Percentiles rank a stretch among this genome's conserved stretches.
Conservation (phyloP, 345 rosid species). For the Sapria himalayana region DNA sequence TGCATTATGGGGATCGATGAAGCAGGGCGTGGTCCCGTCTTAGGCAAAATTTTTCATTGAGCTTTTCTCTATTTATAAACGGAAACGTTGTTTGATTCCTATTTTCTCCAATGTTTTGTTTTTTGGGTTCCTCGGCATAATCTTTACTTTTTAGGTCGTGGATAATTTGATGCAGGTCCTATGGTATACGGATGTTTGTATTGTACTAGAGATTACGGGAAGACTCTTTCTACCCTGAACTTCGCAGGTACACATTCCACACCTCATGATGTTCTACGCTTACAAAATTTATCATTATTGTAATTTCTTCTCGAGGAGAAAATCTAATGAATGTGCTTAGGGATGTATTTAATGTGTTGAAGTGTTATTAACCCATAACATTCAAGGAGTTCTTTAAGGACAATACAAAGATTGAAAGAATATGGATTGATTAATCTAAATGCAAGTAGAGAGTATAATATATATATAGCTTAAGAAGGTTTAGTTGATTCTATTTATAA, state of each 20-base stretch:
- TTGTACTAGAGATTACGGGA: conserved; percentile 57
- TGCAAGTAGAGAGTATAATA: too few species aligned
- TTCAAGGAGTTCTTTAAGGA: too few species aligned
- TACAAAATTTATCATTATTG: too few species aligned
- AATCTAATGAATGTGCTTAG: too few species aligned
- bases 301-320: too few species aligned
- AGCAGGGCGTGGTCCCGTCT: conserved; percentile 92
- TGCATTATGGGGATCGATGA: conserved; percentile 94
- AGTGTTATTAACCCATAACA: too few species aligned
- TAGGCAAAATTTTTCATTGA: conserved; percentile 18
- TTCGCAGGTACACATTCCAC: conserved; percentile 55
- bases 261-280: too few species aligned
- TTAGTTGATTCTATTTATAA: too few species aligned
- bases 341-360: too few species aligned
- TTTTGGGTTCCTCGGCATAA: not conserved
- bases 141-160: not conserved
- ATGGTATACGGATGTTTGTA: conserved; percentile 95
- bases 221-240: conserved; percentile 51
- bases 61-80: not conserved
- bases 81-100: not conserved
- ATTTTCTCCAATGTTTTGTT: not conserved
- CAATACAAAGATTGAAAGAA: too few species aligned
- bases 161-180: conserved; percentile 36
- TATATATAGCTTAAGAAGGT: too few species aligned
- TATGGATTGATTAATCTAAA: too few species aligned